These are phyloP conservation scores for Thielaviopsis ethacetica DNA, from an alignment of 2,329 filamentous ascomycete genomes.

Conservation along the genomic window DNA sequence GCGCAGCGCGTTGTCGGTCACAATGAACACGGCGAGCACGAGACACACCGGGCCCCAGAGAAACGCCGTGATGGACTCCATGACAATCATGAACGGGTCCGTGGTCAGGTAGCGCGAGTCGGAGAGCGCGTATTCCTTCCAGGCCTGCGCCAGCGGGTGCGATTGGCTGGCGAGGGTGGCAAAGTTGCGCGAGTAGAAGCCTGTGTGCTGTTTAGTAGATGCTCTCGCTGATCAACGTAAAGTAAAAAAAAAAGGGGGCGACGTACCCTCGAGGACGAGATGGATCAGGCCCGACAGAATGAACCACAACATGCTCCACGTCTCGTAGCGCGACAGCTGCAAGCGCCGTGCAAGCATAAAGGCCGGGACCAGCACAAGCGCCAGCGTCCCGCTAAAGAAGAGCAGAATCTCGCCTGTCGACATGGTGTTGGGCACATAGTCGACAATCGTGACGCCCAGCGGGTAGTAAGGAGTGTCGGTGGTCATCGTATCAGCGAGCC, in stretches of 20 bases:
- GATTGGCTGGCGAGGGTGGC: conserved; percentile 23
- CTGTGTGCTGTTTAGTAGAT: conserved; percentile 19
- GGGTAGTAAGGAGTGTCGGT: conserved; percentile 54
- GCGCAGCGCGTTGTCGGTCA: conserved; percentile 27
- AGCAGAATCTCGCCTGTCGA: conserved; percentile 40
- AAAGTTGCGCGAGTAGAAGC: conserved; percentile 32
- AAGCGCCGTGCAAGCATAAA: conserved; percentile 39
- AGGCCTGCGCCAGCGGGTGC: conserved; percentile 34
- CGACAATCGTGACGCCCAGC: conserved; percentile 40
- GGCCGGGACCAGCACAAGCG: conserved; percentile 39
- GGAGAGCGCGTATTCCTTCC: conserved; percentile 42
- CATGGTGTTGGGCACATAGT: conserved; percentile 50
- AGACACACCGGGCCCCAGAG: conserved; percentile 38
- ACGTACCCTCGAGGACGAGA: conserved; percentile 25
- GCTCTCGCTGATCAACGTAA: too few relatives aligned
- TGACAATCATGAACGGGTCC: conserved; percentile 37
- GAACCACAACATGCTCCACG: conserved; percentile 56
- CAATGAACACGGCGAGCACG: conserved; percentile 27
- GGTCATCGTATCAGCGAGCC: not conserved
- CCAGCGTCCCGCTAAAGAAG: conserved; percentile 40
- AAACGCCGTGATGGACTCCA: conserved; percentile 37
- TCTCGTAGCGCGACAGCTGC: conserved; percentile 34
- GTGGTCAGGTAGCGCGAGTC: conserved; percentile 38
- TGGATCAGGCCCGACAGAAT: conserved; percentile 45
- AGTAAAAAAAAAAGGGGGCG: too few relatives aligned